Evolutionary conservation across 176 grass and related monocot species (phyloP).

Genomic region (maize (Zea mays)): DNA sequence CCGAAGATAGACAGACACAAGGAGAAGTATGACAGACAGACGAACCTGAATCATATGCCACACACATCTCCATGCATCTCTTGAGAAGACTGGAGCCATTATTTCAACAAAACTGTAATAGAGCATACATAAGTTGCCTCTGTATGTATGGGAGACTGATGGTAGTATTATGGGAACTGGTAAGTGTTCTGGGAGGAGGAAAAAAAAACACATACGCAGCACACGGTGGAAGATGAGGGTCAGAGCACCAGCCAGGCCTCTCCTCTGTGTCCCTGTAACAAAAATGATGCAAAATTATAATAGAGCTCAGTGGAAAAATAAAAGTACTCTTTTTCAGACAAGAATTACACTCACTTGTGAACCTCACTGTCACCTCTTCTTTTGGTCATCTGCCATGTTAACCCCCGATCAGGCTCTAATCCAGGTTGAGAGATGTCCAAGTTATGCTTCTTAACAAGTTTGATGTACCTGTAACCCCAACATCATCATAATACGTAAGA

Average conservation of each 20-base stretch:
- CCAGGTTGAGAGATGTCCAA: slow-evolving; percentile 85
- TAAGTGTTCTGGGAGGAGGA: neutral
- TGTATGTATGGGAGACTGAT: neutral
- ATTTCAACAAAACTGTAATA: slow-evolving; percentile 73
- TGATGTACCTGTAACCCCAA: slow-evolving; percentile 62
- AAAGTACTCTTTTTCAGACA: neutral
- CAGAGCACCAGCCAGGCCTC: slow-evolving; percentile 55
- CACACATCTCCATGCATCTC: slow-evolving; percentile 71
- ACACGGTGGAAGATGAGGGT: slow-evolving; percentile 71
- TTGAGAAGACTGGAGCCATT: slow-evolving; percentile 79
- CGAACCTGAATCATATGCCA: slow-evolving; percentile 90
- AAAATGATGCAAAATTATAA: neutral
- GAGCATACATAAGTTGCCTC: neutral
- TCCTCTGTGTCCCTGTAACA: slow-evolving; percentile 64
- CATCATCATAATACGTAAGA: neutral
- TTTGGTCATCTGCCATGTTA: slow-evolving; percentile 95
- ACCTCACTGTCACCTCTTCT: slow-evolving; percentile 81
- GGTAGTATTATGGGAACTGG: slow-evolving; percentile 12
- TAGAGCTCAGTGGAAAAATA: slow-evolving; percentile 7
- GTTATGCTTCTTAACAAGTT: slow-evolving; percentile 78
- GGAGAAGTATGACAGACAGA: neutral
- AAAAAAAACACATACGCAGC: slow-evolving; percentile 52
- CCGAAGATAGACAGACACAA: neutral
- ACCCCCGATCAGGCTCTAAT: slow-evolving; percentile 58
- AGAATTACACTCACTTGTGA: slow-evolving; percentile 67